phyloP scores from a whole-genome alignment of 176 grass and related monocot genomes.

The Panicum miliaceum region DNA sequence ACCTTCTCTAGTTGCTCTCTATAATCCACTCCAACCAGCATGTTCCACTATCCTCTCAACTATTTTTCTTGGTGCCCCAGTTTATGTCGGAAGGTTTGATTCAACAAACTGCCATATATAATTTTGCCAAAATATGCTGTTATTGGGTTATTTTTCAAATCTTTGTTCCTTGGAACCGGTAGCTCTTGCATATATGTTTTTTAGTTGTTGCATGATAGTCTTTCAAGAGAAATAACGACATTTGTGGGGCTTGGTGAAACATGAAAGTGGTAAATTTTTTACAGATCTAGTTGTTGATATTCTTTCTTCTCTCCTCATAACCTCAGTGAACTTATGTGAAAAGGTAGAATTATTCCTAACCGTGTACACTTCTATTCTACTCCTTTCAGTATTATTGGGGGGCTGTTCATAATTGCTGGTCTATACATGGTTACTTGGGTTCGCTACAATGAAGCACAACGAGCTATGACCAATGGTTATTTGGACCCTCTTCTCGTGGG shows the following conservation, averaged over 20 bases:
- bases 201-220: background rate
- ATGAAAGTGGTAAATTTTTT: background rate
- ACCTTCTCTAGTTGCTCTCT: slow-evolving; percentile 79
- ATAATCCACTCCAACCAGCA: slow-evolving; percentile 86
- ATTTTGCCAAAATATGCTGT: background rate
- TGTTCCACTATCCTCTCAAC: slow-evolving; percentile 81
- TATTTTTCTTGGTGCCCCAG: slow-evolving; percentile 78
- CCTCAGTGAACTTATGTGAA: background rate
- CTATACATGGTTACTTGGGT: slow-evolving; percentile 90
- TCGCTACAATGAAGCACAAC: slow-evolving; percentile 55
- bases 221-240: background rate
- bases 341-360: background rate
- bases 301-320: background rate
- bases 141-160: background rate
- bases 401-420: slow-evolving; percentile 73
- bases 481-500: slow-evolving; percentile 52
- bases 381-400: slow-evolving; percentile 68
- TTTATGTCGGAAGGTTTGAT: slow-evolving; percentile 86
- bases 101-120: background rate
- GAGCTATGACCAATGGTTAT: slow-evolving; percentile 3
- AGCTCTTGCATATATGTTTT: background rate
- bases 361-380: background rate
- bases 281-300: background rate
- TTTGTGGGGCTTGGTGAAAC: background rate
- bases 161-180: background rate